Conservation (phyloP, 176 grass and related monocot species). For the Eragrostis nindensis region DNA sequence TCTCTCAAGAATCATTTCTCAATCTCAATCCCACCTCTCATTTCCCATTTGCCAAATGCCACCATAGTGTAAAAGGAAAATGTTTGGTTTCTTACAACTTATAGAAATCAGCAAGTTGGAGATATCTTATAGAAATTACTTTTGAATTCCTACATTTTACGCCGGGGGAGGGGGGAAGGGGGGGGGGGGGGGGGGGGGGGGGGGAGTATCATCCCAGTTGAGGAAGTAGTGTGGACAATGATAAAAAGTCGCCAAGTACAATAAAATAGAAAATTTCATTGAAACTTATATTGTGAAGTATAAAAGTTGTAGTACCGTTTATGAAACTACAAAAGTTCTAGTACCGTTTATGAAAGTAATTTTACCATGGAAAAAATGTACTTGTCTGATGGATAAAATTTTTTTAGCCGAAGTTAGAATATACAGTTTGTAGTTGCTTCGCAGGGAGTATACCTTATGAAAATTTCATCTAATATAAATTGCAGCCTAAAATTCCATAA, state of each 20-base stretch:
- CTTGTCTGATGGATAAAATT: too few species aligned
- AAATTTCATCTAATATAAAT: not conserved
- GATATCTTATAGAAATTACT: not conserved
- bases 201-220: not conserved
- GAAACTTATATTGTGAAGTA: not conserved
- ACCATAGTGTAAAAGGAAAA: not conserved
- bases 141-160: too few species aligned
- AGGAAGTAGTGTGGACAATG: not conserved
- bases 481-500: not conserved
- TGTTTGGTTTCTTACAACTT: not conserved
- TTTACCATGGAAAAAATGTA: not conserved
- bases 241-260: not conserved
- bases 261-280: not conserved
- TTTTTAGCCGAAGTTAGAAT: not conserved
- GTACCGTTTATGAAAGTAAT: not conserved
- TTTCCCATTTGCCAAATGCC: too few species aligned
- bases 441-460: not conserved
- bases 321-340: too few species aligned
- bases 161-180: too few species aligned
- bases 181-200: too few species aligned
- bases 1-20: too few species aligned
- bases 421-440: not conserved
- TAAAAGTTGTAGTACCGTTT: not conserved
- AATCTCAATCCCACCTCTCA: too few species aligned
- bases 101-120: not conserved